A percentile compares a stretch with the other conserved stretches of the same genome.
phyloP scores from a whole-genome alignment of 2,329 filamentous ascomycete genomes.

The Geosmithia putterillii region DNA sequence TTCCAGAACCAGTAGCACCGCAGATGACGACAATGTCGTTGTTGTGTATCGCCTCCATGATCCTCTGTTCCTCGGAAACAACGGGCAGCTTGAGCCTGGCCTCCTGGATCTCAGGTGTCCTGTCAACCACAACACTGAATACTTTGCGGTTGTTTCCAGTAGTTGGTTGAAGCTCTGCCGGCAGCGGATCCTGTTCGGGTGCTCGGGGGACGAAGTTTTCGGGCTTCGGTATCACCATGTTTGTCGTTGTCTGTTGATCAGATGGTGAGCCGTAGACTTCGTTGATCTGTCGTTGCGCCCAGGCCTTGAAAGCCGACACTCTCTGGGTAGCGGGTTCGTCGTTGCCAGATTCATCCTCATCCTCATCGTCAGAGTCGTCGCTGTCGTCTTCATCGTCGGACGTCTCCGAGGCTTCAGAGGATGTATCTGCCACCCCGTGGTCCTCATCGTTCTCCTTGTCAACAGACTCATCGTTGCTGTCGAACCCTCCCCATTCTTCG shows the following conservation, averaged over 20 bases:
- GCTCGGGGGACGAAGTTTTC: constrained; percentile 55
- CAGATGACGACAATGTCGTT: constrained; percentile 84
- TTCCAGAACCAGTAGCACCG: constrained; percentile 91
- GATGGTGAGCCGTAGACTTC: constrained; percentile 59
- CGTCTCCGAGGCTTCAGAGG: constrained; percentile 8
- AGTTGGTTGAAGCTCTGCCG: constrained; percentile 51
- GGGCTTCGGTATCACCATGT: constrained; percentile 40
- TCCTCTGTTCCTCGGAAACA: constrained; percentile 88
- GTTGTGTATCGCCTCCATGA: constrained; percentile 96
- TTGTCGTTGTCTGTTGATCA: constrained; percentile 25
- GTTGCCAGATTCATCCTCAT: constrained; percentile 17
- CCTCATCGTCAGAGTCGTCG: constrained; percentile 6
- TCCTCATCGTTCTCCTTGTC: constrained; percentile 12
- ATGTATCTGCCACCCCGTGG: constrained; percentile 9
- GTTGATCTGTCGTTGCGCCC: constrained; percentile 81
- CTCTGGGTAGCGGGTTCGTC: constrained; percentile 17
- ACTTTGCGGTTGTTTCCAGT: constrained; percentile 55
- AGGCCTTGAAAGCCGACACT: constrained; percentile 74
- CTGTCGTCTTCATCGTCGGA: constrained; percentile 2
- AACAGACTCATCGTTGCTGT: constrained; percentile 20
- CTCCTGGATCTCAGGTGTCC: constrained; percentile 63
- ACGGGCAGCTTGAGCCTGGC: constrained; percentile 73
- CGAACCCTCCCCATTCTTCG: constrained; percentile 53
- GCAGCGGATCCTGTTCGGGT: constrained; percentile 59
- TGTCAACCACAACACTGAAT: constrained; percentile 59